Evolutionary conservation across 106 monocot genomes (phyloP), one percentile per base, ranked within the genome.

Genomic region (Phalaenopsis aphrodite): DNA sequence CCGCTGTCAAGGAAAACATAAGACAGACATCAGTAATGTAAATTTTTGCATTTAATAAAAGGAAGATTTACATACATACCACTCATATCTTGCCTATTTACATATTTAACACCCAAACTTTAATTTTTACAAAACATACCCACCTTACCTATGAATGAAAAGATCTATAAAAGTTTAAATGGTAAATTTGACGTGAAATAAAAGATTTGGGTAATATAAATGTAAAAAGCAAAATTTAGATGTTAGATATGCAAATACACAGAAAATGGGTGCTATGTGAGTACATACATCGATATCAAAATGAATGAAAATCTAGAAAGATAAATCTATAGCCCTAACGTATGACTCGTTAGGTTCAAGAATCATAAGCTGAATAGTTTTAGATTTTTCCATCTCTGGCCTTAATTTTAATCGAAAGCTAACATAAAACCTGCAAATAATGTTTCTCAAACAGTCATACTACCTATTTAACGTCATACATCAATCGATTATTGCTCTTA

Each of bases 1-100:
- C 99, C 99, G 78, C 99, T 99, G 85, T 3, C 43, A 84, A 17
- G 47, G 23, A 8, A 75, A 75, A 75, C n/a, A 75, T 2, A 75
- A 72, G 41, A 42, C 10, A 47, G 9, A 0, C 74, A 74, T 74
- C n/a, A 74, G 42, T 74, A 43, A 15, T 45, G 19, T 45, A 9
- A 45, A 42, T 7, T 42, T 45, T 74, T 8, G 3, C 19, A 42
- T 74, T n/a, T 38, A 36, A 71, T 15, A 37, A 3, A 14, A 71
- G 12, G 30, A 30, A 30, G 0, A 30, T 30, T 30, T 30, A 30
- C 30, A 30, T 30, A 30, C 30, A 30, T 30, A 0, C 30, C 30
- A 30, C 30, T 30, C 30, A 30, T 30, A 30, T 30, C 30, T 30
- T 30, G 30, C 0, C 30, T 30, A 30, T 30, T 30, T 30, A 30